Evolutionary conservation across 139 green algal genomes (phyloP).

Genomic region (Volvox africanus): DNA sequence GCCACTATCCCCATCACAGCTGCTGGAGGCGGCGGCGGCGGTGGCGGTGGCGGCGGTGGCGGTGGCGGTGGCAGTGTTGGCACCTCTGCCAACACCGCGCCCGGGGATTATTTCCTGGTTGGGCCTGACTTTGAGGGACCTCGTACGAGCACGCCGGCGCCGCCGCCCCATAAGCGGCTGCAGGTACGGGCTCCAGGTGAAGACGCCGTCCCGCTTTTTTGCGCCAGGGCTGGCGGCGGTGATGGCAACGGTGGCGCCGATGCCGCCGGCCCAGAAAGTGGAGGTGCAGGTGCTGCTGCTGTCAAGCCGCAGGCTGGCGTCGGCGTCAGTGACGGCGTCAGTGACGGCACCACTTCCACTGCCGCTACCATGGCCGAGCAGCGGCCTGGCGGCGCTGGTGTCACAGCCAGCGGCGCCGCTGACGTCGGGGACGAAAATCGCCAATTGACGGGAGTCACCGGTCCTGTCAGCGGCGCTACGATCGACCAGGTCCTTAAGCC

Average conservation of each 20-base stretch:
- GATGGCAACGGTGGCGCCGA: not conserved
- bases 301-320: not conserved
- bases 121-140: too few species aligned
- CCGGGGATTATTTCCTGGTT: too few species aligned
- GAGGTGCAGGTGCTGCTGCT: not conserved
- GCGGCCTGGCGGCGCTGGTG: not conserved
- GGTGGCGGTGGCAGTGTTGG: not conserved
- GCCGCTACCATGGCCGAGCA: not conserved
- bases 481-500: too few species aligned
- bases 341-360: not conserved
- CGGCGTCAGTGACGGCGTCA: not conserved
- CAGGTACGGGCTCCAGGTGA: not conserved
- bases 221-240: not conserved
- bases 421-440: too few species aligned
- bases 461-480: too few species aligned
- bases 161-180: slow-evolving; percentile 14
- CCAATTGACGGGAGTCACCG: too few species aligned
- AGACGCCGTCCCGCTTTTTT: not conserved
- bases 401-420: not conserved
- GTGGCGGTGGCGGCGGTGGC: not conserved
- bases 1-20: not conserved
- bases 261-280: too few species aligned
- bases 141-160: not conserved
- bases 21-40: not conserved
- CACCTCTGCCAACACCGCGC: not conserved